These are phyloP conservation scores for Hibiscus mutabilis DNA, from an alignment of 345 rosid species.

Conservation along the genomic window DNA sequence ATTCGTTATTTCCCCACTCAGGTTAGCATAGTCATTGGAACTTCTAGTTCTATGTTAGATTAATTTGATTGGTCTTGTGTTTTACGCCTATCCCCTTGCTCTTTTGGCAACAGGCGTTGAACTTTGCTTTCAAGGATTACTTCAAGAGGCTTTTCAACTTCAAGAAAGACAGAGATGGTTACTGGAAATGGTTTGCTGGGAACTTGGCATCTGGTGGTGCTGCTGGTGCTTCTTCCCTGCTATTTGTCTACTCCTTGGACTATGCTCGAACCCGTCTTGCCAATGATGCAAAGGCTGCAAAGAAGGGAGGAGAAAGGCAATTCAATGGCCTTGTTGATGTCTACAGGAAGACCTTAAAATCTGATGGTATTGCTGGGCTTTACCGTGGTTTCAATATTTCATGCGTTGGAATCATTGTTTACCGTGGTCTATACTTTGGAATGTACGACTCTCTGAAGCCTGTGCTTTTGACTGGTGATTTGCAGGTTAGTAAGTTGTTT, in stretches of 20 bases:
- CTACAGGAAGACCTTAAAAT: not conserved
- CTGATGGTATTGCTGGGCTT: not conserved
- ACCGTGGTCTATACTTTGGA: not conserved
- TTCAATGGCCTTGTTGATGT: not conserved
- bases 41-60: not conserved
- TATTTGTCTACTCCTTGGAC: not conserved
- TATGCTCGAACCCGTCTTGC: not conserved
- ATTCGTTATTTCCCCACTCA: not conserved
- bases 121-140: not conserved
- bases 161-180: not conserved
- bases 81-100: not conserved
- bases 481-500: conserved; percentile 42
- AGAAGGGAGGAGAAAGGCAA: not conserved
- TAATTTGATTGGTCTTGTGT: not conserved
- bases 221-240: not conserved
- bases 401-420: not conserved
- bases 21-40: not conserved
- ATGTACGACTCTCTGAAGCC: not conserved
- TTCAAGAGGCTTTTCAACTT: not conserved
- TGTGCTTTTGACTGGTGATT: conserved; percentile 36
- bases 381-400: not conserved
- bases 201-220: not conserved
- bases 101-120: not conserved
- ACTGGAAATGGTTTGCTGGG: not conserved
- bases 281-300: not conserved